A percentile compares a stretch with the other conserved stretches of the same genome.
phyloP scores from a whole-genome alignment of 768 basidiomycete genomes.

The Hemileccinum impolitum region DNA sequence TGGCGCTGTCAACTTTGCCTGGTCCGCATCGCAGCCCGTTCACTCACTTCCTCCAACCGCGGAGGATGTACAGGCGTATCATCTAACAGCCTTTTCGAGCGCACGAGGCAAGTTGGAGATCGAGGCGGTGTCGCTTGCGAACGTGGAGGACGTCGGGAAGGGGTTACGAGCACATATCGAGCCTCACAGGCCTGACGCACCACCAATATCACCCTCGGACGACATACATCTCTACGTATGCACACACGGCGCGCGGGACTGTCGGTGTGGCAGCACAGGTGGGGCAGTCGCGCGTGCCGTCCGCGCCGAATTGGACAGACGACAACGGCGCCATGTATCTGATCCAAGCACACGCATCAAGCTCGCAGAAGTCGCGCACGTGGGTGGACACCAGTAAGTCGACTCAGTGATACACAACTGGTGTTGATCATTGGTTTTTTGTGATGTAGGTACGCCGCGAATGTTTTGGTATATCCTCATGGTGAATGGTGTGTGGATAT shows the following conservation, averaged over 20 bases:
- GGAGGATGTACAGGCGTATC: conserved; percentile 22
- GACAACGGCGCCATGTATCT: conserved; percentile 26
- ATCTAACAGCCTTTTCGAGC: conserved; percentile 52
- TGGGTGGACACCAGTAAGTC: conserved; percentile 80
- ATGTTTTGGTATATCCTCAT: conserved; percentile 63
- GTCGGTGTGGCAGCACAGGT: conserved; percentile 71
- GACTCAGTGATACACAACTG: neutral
- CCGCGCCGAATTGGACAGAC: conserved; percentile 45
- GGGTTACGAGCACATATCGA: conserved; percentile 31
- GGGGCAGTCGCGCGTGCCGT: conserved; percentile 53
- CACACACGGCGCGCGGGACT: conserved; percentile 76
- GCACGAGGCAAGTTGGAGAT: conserved; percentile 48
- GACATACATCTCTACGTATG: conserved; percentile 61
- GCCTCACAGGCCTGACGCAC: conserved; percentile 22
- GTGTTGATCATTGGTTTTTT: neutral
- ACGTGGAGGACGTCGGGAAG: conserved; percentile 46
- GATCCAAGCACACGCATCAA: conserved; percentile 35
- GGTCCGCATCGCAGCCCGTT: conserved; percentile 35
- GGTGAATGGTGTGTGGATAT: conserved; percentile 62
- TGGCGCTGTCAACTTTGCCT: conserved; percentile 60
- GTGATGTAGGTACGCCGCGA: conserved; percentile 59
- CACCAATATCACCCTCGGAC: conserved; percentile 10
- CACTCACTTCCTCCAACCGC: conserved; percentile 7
- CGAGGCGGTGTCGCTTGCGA: conserved; percentile 44
- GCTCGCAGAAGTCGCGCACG: conserved; percentile 69